Base-by-base conservation (phyloP, 495 filamentous ascomycete genomes). In the Pyrenopolyporus hunteri region DNA sequence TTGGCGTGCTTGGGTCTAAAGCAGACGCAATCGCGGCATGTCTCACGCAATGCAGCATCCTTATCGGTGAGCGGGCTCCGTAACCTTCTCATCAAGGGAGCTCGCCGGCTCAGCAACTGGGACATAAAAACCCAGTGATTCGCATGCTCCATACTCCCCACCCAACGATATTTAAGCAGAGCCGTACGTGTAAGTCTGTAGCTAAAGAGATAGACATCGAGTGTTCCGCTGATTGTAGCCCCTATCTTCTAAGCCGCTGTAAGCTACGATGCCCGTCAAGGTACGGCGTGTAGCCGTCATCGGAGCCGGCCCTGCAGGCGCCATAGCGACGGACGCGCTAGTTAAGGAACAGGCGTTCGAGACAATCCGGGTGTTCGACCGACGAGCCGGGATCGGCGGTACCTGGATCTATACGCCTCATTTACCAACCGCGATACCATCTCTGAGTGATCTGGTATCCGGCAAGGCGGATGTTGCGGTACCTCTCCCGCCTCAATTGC, bases 291-390 rank as follows among this genome's bases (percentile, higher is more conserved):
- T 87, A 11, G 85, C 85, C 25, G 77, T 87, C 8, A 85, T 87
- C 63, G 84, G 85, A 17, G 77, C 82, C 2, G 84, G 84, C 1
- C 85, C 85, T 4, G 71, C 83, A 1, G 83, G 84, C 6, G 83
- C 82, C 44, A 85, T 86, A 59, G 74, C 82, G 0, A 78, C 84
- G 3, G 82, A 86, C 73, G 84, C 85, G 0, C 69, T 87, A n/a
- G 74, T 75, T 39, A 79, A 85, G 64, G 85, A 87, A 64, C 75
- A 82, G 48, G 70, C 74, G 5, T 87, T 87, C 50, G 79, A 84
- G 20, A 71, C 72, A 4, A 80, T 87, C 58, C 76, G 82, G 9
- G 83, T 86, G 1, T 87, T 86, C 69, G 85, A 87, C 59, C 63
- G 73, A 1, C 53, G 66, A 0, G 59, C 70, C 10, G 64, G 63